A percentile compares a stretch with the other conserved stretches of the same genome.
Conservation (phyloP, 441 rosid genomes). For the Flueggea neowawraea region DNA sequence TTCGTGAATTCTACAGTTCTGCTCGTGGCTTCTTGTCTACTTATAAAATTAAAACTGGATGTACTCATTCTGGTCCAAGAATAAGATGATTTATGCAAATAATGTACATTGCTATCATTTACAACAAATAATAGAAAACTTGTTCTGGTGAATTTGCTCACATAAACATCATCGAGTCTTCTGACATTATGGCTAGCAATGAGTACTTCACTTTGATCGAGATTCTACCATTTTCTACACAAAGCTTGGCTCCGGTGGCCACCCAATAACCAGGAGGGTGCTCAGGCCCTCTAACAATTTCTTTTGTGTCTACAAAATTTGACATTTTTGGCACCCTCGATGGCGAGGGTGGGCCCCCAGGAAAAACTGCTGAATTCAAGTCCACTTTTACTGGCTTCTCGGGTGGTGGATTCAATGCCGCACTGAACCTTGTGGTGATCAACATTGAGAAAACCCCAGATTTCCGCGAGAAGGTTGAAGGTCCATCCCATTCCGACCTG, state of each 20-base stretch:
- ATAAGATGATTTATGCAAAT: too few relatives aligned
- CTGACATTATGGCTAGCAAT: conserved; percentile 72
- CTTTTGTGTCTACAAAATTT: conserved; percentile 84
- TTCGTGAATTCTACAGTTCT: too few relatives aligned
- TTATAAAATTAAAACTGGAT: too few relatives aligned
- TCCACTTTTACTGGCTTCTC: conserved; percentile 56
- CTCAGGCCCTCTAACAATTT: conserved; percentile 90
- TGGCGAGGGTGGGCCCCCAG: conserved; percentile 70
- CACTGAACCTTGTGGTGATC: conserved; percentile 63
- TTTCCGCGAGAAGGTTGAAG: conserved; percentile 55
- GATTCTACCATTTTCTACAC: conserved; percentile 74
- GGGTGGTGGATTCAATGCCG: conserved; percentile 38
- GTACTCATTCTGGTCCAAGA: too few relatives aligned
- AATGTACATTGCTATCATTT: too few relatives aligned
- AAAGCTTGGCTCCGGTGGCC: conserved; percentile 89
- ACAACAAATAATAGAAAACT: too few relatives aligned
- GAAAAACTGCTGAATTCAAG: conserved; percentile 81
- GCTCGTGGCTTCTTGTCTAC: too few relatives aligned
- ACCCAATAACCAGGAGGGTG: conserved; percentile 94
- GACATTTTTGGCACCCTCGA: conserved; percentile 57
- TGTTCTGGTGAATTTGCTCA: conserved; percentile 8
- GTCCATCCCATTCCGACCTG: conserved; percentile 81
- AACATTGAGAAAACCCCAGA: conserved; percentile 78
- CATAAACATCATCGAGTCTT: conserved; percentile 60
- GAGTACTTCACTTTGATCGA: conserved; percentile 81